These are phyloP conservation scores for Gonapodya prolifera DNA, from an alignment of 192 early-diverging fungal species.

Conservation along the genomic window DNA sequence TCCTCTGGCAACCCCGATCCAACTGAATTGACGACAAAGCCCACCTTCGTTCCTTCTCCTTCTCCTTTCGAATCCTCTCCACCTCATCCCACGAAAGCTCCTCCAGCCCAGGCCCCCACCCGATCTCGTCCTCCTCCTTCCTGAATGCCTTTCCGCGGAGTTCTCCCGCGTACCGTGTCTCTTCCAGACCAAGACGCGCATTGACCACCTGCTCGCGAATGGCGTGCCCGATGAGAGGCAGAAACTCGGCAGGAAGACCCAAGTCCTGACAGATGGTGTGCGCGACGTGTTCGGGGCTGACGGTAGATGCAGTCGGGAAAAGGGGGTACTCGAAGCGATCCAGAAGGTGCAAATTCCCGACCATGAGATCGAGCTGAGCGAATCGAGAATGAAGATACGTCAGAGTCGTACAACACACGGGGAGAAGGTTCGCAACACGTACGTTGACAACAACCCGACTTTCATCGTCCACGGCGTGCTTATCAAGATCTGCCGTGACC, in stretches of 20 bases:
- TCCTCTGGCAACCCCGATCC: not conserved
- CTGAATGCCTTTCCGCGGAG: not conserved
- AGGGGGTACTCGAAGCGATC: conserved; percentile 5
- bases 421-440: not conserved
- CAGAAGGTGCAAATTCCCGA: not conserved
- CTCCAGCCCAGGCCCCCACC: not conserved
- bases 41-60: not conserved
- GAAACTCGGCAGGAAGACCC: not conserved
- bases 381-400: not conserved
- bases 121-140: not conserved
- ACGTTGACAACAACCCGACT: not conserved
- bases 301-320: not conserved
- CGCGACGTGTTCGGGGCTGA: not conserved
- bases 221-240: not conserved
- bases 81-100: not conserved
- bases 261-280: not conserved
- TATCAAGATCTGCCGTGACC: not conserved
- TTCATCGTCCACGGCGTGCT: not conserved
- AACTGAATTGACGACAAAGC: not conserved
- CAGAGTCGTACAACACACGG: not conserved
- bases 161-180: not conserved
- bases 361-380: not conserved
- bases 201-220: conserved; percentile 2
- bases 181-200: not conserved
- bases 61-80: not conserved